A percentile compares a stretch with the other conserved stretches of the same genome.
phyloP scores from a whole-genome alignment of 179 eudicot genomes.

The Pouteria campechiana region DNA sequence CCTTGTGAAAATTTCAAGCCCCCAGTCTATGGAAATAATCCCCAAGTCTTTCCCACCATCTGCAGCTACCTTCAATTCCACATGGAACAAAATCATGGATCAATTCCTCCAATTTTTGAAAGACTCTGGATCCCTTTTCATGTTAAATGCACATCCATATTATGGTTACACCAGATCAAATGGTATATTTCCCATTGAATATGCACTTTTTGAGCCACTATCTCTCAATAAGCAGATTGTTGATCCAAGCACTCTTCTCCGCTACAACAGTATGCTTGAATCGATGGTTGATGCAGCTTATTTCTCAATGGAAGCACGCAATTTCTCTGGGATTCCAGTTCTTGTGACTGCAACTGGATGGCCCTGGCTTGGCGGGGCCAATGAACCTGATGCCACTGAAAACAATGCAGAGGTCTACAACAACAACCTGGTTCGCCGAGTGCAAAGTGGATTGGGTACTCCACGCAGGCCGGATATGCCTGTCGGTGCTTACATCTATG shows the following conservation, averaged over 20 bases:
- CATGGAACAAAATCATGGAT: conserved; percentile 58
- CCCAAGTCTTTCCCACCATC: conserved; percentile 82
- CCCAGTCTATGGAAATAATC: conserved; percentile 60
- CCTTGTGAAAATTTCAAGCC: conserved; percentile 73
- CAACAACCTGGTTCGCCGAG: conserved; percentile 59
- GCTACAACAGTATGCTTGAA: conserved; percentile 83
- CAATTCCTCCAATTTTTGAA: conserved; percentile 64
- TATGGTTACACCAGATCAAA: conserved; percentile 48
- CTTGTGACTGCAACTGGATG: conserved; percentile 92
- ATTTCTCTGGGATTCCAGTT: conserved; percentile 54
- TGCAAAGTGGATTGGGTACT: conserved; percentile 60
- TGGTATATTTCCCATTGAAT: conserved; percentile 80
- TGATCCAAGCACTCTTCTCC: conserved; percentile 77
- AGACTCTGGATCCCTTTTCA: conserved; percentile 63
- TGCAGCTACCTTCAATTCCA: conserved; percentile 53
- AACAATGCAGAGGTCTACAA: conserved; percentile 59
- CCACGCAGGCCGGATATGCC: conserved; percentile 62
- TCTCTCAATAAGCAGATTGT: conserved; percentile 66
- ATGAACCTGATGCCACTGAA: conserved; percentile 60
- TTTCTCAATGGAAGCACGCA: conserved; percentile 56
- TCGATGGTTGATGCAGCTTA: conserved; percentile 90
- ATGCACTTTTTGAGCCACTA: conserved; percentile 63
- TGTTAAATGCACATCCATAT: conserved; percentile 86
- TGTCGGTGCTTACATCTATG: conserved; percentile 65
- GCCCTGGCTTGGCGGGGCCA: conserved; percentile 75